Evolutionary conservation across 495 filamentous ascomycete genomes (phyloP), one percentile per base, ranked within the genome.

Genomic region (Ramalina intermedia): DNA sequence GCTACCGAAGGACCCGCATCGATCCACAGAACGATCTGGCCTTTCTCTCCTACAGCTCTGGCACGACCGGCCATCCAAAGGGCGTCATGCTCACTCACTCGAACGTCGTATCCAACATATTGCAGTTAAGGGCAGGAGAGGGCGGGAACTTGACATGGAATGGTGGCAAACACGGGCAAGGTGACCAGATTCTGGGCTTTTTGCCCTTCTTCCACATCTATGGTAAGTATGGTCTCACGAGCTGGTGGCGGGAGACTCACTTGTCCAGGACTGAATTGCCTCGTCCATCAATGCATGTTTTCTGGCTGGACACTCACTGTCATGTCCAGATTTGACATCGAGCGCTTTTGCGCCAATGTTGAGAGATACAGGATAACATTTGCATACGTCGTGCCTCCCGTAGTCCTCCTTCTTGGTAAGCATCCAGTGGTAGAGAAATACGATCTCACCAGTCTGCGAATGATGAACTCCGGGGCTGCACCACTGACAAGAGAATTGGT

Each of bases 201-300:
- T 58, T 96, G n/a, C 74, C 91, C 0, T 95, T 98, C 61, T 96
- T 88, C 66, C 90, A 96, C 63, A 91, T 81, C 51, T 96, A 95
- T 57, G 85, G 84, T 62, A 57, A 62, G 64, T 23, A 0, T 17
- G 1, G 14, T 18, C 13, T 8, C 18, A 17, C 14, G 1, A 55
- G 46, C 44, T 47, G 43, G 38, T 42, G 1, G 21, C 38, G 11
- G 43, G 36, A 47, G 41, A 41, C 23, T 51, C 21, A 26, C 12
- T 17, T 1, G 5, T 11, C 1, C 6, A 58, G 64, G 65, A 6
- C 47, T 68, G 13, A 82, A 71, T 6, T 78, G 73, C 48, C 63
- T 84, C 4, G 63, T 88, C 33, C 81, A 84, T 53, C 69, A 73
- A 50, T 61, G 69, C 16, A 55, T 94, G 7, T 81, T 79, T 61